Evolutionary conservation across 257 asterid species (phyloP).

Genomic region (Fraxinus americana): DNA sequence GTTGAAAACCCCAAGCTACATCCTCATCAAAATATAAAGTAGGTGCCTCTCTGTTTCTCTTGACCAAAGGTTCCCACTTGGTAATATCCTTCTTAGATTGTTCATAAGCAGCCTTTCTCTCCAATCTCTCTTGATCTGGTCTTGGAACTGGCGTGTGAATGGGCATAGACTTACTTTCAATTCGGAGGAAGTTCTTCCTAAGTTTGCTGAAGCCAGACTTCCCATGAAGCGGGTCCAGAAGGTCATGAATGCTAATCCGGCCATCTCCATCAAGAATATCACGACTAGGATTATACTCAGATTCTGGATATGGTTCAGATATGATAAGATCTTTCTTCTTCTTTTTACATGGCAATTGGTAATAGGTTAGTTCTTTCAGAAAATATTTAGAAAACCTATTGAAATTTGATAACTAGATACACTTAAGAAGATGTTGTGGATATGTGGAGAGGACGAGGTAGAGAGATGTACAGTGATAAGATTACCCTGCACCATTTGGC

Average conservation of each 20-base stretch:
- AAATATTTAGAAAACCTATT: conserved; percentile 1
- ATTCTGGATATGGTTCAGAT: conserved; percentile 89
- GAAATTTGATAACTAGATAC: background rate
- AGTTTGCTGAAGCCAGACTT: conserved; percentile 60
- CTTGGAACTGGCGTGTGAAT: conserved; percentile 71
- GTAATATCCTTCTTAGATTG: conserved; percentile 65
- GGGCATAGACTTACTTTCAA: conserved; percentile 55
- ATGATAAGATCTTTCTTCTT: conserved; percentile 49
- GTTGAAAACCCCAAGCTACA: conserved; percentile 66
- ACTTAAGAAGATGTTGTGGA: background rate
- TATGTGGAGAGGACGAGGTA: background rate
- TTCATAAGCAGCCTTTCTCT: conserved; percentile 66
- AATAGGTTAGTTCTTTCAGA: conserved; percentile 15
- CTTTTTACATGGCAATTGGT: conserved; percentile 52
- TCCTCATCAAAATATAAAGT: conserved; percentile 79
- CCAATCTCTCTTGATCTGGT: conserved; percentile 64
- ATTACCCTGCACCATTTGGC: too few species aligned
- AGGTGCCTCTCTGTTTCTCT: conserved; percentile 88
- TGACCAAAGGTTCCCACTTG: conserved; percentile 79
- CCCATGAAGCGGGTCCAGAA: conserved; percentile 69
- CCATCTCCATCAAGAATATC: conserved; percentile 76
- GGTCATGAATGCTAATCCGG: conserved; percentile 66
- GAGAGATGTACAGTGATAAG: too few species aligned
- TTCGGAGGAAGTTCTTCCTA: conserved; percentile 45
- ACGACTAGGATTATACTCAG: conserved; percentile 77